Conservation (phyloP, 139 green algal genomes). For the Chlorella sorokiniana region DNA sequence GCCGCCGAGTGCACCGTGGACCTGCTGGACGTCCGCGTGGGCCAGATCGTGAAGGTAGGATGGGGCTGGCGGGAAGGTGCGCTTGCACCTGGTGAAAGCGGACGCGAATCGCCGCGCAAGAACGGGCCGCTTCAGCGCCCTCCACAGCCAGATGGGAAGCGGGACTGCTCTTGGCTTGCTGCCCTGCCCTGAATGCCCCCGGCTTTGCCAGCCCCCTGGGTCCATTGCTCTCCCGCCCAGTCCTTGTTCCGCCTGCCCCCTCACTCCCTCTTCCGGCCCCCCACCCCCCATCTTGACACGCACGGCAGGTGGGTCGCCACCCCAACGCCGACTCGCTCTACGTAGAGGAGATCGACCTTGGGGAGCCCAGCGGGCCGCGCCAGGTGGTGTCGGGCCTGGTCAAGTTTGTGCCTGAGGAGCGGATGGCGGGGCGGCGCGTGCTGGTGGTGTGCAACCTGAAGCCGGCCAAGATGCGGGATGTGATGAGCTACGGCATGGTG, state of each 20-base stretch:
- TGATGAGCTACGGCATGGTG: conserved; percentile 89
- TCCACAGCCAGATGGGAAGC: too few relatives aligned
- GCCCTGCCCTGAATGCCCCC: too few relatives aligned
- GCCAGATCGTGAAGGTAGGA: conserved; percentile 75
- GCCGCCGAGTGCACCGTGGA: conserved; percentile 31
- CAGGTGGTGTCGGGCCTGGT: conserved; percentile 89
- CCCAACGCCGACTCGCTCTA: conserved; percentile 94
- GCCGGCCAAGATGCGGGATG: conserved; percentile 93
- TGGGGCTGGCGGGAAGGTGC: background rate
- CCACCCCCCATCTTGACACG: background rate
- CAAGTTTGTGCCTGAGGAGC: conserved; percentile 89
- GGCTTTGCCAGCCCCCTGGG: too few relatives aligned
- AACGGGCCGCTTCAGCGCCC: too few relatives aligned
- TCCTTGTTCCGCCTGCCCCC: background rate
- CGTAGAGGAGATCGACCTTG: conserved; percentile 96
- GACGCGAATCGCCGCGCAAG: too few relatives aligned
- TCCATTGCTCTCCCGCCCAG: too few relatives aligned
- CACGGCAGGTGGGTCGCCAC: conserved; percentile 56
- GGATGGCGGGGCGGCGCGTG: conserved; percentile 78
- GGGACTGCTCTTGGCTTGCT: too few relatives aligned
- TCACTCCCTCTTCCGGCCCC: background rate
- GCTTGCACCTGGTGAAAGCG: too few relatives aligned
- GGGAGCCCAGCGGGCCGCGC: conserved; percentile 61
- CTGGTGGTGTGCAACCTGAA: conserved; percentile 96
- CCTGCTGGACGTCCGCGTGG: conserved; percentile 50